Evolutionary conservation across 805 yeast genomes (phyloP).

Genomic region (Hemisphaericaspora nanyangensis): DNA sequence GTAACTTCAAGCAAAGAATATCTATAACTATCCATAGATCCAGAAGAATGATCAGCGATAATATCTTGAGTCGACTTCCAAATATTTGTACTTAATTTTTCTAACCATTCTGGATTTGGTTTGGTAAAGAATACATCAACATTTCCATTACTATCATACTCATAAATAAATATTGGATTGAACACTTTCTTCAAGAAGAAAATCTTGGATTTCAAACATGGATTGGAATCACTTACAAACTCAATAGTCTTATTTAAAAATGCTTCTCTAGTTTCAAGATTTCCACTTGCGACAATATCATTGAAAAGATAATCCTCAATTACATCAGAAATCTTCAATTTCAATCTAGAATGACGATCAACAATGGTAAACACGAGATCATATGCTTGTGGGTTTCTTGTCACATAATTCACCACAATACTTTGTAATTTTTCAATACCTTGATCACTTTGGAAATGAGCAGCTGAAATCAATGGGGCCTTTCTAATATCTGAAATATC

Average conservation of each 20-base stretch:
- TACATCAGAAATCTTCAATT: constrained; percentile 41
- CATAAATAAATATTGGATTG: constrained; percentile 62
- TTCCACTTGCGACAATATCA: constrained; percentile 49
- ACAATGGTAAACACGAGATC: constrained; percentile 29
- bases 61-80: constrained; percentile 68
- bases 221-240: constrained; percentile 42
- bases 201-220: constrained; percentile 50
- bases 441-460: constrained; percentile 69
- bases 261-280: constrained; percentile 42
- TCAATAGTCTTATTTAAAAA: constrained; percentile 53
- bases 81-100: constrained; percentile 53
- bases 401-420: constrained; percentile 26
- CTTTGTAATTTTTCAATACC: constrained; percentile 60
- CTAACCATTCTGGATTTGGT: constrained; percentile 57
- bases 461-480: constrained; percentile 47
- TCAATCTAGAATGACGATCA: constrained; percentile 40
- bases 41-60: constrained; percentile 53
- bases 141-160: constrained; percentile 48
- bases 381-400: constrained; percentile 18
- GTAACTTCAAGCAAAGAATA: constrained; percentile 80
- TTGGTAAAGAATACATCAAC: constrained; percentile 43
- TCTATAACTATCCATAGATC: constrained; percentile 68
- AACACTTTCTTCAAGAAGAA: constrained; percentile 56
- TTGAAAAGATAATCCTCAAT: constrained; percentile 58
- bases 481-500: constrained; percentile 41